These are phyloP conservation scores for Ilyonectria mors-panacis DNA, from an alignment of 2,329 filamentous ascomycete species.

Conservation along the genomic window DNA sequence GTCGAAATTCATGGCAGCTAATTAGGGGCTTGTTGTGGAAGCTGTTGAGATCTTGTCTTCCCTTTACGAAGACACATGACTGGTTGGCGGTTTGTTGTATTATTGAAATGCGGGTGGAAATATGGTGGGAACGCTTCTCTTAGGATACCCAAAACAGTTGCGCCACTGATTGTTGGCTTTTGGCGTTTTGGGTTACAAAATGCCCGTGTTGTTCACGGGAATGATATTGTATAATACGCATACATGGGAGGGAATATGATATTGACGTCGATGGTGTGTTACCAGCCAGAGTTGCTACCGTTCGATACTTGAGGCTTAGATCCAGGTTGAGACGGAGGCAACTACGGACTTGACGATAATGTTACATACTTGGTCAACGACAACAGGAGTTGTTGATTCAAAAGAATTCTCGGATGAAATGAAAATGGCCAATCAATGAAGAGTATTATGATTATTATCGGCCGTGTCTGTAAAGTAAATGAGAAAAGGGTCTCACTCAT, in stretches of 20 bases:
- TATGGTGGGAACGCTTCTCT: constrained; percentile 8
- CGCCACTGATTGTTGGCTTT: constrained; percentile 1
- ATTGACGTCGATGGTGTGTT: constrained; percentile 5
- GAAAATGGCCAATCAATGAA: not conserved
- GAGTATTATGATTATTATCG: constrained; percentile 1
- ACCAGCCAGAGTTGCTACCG: not conserved
- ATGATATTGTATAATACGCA: constrained; percentile 23
- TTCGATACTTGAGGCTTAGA: not conserved
- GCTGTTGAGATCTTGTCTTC: not conserved
- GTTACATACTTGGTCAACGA: not conserved
- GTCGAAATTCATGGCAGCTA: constrained; percentile 47
- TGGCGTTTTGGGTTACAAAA: constrained; percentile 20
- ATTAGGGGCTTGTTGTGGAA: constrained; percentile 13
- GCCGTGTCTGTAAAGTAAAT: not conserved
- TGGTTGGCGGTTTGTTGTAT: constrained; percentile 1
- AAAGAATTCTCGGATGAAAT: not conserved
- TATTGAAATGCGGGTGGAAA: not conserved
- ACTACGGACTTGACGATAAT: not conserved
- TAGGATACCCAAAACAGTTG: constrained; percentile 24
- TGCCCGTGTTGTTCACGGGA: not conserved
- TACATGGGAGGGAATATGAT: not conserved
- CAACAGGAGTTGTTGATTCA: not conserved
- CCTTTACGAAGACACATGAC: constrained; percentile 9
- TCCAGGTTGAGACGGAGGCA: not conserved
- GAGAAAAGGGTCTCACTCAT: not conserved